Conservation (phyloP, 2,329 filamentous ascomycete genomes). For the Stagonosporopsis chrysanthemi region DNA sequence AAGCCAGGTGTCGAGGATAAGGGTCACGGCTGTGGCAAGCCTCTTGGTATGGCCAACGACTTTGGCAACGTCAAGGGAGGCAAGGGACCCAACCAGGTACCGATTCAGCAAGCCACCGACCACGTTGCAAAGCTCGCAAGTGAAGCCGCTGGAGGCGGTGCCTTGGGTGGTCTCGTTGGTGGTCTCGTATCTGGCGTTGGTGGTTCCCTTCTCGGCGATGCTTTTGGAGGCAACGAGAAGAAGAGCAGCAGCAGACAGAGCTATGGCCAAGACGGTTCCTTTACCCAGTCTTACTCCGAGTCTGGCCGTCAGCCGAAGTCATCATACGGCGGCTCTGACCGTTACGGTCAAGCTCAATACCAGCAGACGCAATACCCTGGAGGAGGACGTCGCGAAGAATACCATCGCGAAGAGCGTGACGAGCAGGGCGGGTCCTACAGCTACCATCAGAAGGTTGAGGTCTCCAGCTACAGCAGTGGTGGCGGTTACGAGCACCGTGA, state of each 20-base stretch:
- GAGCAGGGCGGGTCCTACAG: constrained; percentile 58
- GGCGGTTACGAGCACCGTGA: constrained; percentile 67
- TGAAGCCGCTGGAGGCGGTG: constrained; percentile 69
- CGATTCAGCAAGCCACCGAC: constrained; percentile 42
- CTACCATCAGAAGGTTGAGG: constrained; percentile 67
- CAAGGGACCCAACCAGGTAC: constrained; percentile 51
- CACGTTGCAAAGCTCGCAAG: constrained; percentile 62
- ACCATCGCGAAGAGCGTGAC: constrained; percentile 66
- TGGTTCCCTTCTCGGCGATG: constrained; percentile 69
- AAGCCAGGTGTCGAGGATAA: constrained; percentile 83
- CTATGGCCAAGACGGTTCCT: constrained; percentile 66
- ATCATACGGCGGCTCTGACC: constrained; percentile 50
- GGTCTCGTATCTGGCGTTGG: constrained; percentile 67
- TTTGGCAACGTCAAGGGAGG: constrained; percentile 44
- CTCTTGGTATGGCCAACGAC: constrained; percentile 76
- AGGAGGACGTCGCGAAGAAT: constrained; percentile 66
- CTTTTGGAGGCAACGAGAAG: constrained; percentile 62
- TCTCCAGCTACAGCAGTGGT: constrained; percentile 51
- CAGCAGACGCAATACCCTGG: constrained; percentile 65
- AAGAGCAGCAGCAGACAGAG: constrained; percentile 62
- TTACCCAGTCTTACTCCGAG: constrained; percentile 67
- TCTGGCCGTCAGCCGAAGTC: constrained; percentile 61
- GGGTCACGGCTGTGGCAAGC: constrained; percentile 85
- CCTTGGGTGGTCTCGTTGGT: constrained; percentile 74
- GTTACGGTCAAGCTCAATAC: constrained; percentile 68